Conservation (phyloP, 495 filamentous ascomycete genomes). For the Chaetomidium leptoderma region DNA sequence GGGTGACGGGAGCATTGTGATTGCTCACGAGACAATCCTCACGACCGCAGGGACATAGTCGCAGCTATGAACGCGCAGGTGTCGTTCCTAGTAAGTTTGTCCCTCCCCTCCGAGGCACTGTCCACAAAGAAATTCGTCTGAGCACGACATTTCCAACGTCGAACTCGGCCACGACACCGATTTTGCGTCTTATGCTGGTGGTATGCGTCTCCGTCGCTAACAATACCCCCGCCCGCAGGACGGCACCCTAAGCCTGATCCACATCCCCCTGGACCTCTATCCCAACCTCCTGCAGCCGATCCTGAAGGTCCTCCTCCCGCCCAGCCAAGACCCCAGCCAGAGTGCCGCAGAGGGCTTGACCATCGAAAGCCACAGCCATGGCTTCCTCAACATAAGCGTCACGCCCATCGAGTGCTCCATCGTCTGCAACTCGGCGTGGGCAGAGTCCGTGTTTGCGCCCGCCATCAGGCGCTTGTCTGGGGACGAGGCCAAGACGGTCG, state of each 20-base stretch:
- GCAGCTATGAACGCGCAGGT: conserved; percentile 52
- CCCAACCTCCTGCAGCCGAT: conserved; percentile 77
- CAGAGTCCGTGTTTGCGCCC: conserved; percentile 68
- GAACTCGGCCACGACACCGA: neutral
- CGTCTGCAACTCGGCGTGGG: conserved; percentile 72
- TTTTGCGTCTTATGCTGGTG: neutral
- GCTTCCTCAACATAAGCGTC: conserved; percentile 89
- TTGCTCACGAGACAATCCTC: neutral
- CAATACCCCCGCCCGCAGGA: conserved; percentile 54
- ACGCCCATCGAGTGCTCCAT: conserved; percentile 92
- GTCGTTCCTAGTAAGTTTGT: conserved; percentile 51
- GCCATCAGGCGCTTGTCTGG: conserved; percentile 52
- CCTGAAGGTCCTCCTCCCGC: conserved; percentile 73
- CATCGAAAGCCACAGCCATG: conserved; percentile 51
- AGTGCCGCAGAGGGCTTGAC: conserved; percentile 29
- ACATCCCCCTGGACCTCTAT: conserved; percentile 83
- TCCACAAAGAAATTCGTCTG: neutral
- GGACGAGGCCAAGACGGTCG: conserved; percentile 51
- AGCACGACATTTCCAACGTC: neutral
- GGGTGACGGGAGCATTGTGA: neutral
- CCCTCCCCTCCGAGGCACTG: neutral
- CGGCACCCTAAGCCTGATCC: conserved; percentile 78
- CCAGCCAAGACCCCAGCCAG: conserved; percentile 31
- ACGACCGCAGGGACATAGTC: neutral
- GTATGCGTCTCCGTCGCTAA: conserved; percentile 3